These are phyloP conservation scores for Calonectria pseudoturangicola DNA, from an alignment of 2,329 filamentous ascomycete species.

Conservation along the genomic window DNA sequence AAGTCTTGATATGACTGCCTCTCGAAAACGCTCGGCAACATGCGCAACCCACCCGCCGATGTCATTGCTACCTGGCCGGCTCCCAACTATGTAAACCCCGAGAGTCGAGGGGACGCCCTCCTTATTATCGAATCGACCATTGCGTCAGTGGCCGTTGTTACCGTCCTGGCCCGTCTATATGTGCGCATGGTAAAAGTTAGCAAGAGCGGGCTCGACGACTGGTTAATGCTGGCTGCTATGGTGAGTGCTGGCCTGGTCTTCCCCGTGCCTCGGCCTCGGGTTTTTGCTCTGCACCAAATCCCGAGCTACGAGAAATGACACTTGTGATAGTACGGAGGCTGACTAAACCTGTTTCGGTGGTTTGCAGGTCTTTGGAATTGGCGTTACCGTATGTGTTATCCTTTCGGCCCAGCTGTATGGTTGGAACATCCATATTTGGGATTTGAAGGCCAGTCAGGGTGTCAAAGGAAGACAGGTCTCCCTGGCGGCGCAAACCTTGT, in stretches of 20 bases:
- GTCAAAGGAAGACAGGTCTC: constrained; percentile 60
- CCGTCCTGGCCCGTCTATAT: constrained; percentile 61
- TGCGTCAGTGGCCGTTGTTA: constrained; percentile 59
- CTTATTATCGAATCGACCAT: constrained; percentile 61
- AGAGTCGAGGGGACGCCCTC: constrained; percentile 60
- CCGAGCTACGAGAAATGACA: neutral
- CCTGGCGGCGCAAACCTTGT: constrained; percentile 63
- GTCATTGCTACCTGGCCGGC: constrained; percentile 61
- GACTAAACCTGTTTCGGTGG: constrained; percentile 24
- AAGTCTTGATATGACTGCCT: constrained; percentile 22
- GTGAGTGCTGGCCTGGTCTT: constrained; percentile 50
- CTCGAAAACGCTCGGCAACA: constrained; percentile 45
- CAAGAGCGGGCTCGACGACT: constrained; percentile 62
- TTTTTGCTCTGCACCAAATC: neutral
- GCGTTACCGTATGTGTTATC: constrained; percentile 59
- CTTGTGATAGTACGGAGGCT: constrained; percentile 25
- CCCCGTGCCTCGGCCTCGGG: constrained; percentile 37
- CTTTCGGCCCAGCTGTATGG: constrained; percentile 60
- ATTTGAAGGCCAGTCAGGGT: constrained; percentile 55
- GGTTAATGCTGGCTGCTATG: constrained; percentile 63
- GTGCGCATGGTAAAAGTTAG: constrained; percentile 60
- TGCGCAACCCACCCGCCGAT: constrained; percentile 61
- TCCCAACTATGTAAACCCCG: constrained; percentile 62
- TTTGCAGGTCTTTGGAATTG: constrained; percentile 58
- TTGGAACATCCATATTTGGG: constrained; percentile 63